A percentile compares a stretch with the other conserved stretches of the same genome.
Evolutionary conservation across 2,329 filamentous ascomycete species (phyloP).

Genomic region (Colletotrichum sp.): DNA sequence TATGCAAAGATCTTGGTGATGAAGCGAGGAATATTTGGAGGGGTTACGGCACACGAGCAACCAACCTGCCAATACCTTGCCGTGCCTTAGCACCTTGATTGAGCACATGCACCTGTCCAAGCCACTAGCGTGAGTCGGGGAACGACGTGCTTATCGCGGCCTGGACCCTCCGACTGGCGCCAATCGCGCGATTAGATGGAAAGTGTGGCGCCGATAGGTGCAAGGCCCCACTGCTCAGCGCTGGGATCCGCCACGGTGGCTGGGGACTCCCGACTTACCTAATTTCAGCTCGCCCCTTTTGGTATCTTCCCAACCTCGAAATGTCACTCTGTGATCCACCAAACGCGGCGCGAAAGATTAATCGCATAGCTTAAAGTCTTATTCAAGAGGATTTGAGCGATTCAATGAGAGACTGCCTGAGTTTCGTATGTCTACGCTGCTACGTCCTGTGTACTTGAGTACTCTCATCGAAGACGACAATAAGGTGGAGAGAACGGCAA

Average conservation of each 20-base stretch:
- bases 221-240: neutral
- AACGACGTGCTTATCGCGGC: slow-evolving; percentile 7
- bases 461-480: neutral
- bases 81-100: neutral
- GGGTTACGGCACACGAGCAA: slow-evolving; percentile 16
- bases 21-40: slow-evolving; percentile 13
- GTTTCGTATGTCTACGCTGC: neutral
- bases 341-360: neutral
- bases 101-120: slow-evolving; percentile 18
- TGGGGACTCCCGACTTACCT: slow-evolving; percentile 5
- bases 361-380: neutral
- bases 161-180: slow-evolving; percentile 17
- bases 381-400: neutral
- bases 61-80: neutral
- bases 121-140: neutral
- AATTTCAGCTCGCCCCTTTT: neutral
- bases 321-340: neutral
- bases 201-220: slow-evolving; percentile 1
- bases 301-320: neutral
- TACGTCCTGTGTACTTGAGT: neutral
- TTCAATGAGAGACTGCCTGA: neutral
- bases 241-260: slow-evolving; percentile 11
- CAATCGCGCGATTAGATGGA: neutral
- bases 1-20: neutral
- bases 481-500: neutral